Conservation (phyloP, 1,139 yeast genomes). For the Debaryomycetaceae sp. region DNA sequence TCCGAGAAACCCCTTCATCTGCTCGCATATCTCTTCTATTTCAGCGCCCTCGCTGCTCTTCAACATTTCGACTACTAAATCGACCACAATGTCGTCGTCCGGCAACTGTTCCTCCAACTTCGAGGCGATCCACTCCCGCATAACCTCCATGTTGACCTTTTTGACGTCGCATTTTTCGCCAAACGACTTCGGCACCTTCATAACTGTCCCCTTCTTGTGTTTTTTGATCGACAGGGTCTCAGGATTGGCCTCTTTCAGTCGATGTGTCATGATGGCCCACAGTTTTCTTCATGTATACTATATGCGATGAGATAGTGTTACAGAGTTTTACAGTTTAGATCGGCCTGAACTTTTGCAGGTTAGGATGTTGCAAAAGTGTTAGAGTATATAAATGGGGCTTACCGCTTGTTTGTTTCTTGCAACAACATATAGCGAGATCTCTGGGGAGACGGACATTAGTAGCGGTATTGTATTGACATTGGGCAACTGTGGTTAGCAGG, state of each 20-base stretch:
- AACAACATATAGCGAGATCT: background rate
- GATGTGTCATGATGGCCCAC: conserved; percentile 13
- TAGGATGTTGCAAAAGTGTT: conserved; percentile 7
- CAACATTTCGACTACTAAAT: conserved; percentile 35
- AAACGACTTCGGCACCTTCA: conserved; percentile 25
- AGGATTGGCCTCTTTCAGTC: conserved; percentile 14
- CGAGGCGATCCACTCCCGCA: conserved; percentile 33
- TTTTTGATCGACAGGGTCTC: conserved; percentile 10
- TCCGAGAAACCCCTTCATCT: conserved; percentile 38
- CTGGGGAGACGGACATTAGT: background rate
- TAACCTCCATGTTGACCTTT: conserved; percentile 31
- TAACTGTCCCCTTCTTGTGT: conserved; percentile 8
- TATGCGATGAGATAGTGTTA: background rate
- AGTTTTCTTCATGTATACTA: background rate
- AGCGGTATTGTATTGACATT: too few relatives aligned
- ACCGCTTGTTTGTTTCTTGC: background rate
- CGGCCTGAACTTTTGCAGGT: conserved; percentile 5
- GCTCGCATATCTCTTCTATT: conserved; percentile 30
- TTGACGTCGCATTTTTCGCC: conserved; percentile 24
- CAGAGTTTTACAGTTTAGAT: background rate
- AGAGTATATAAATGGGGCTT: background rate
- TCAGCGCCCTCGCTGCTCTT: conserved; percentile 26
- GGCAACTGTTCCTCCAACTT: conserved; percentile 32
- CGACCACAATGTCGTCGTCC: conserved; percentile 46
- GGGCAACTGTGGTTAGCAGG: too few relatives aligned